Evolutionary conservation across 2,329 filamentous ascomycete species (phyloP).

Genomic region (Basipetospora chlamydospora): DNA sequence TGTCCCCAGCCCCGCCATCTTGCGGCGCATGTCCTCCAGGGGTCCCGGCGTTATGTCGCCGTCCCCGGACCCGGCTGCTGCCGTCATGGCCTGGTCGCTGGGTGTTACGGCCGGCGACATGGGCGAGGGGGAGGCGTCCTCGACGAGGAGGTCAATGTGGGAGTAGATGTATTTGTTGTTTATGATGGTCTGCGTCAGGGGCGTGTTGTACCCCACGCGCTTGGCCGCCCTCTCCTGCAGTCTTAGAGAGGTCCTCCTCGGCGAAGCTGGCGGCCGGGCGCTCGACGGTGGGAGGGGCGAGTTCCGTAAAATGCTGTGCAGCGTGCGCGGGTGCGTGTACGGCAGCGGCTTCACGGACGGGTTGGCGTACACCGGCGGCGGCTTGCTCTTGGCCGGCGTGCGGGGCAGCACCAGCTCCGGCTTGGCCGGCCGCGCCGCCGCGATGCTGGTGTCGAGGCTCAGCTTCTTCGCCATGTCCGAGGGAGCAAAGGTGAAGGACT

Average conservation of each 20-base stretch:
- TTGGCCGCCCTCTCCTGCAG: constrained; percentile 39
- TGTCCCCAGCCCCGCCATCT: constrained; percentile 34
- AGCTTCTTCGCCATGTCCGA: constrained; percentile 7
- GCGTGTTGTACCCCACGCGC: constrained; percentile 47
- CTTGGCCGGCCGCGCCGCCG: constrained; percentile 1
- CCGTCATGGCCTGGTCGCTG: constrained; percentile 20
- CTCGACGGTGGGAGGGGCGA: constrained; percentile 43
- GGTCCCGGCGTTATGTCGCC: constrained; percentile 48
- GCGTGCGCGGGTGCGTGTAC: constrained; percentile 41
- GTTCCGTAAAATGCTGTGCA: constrained; percentile 53
- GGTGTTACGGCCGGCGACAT: constrained; percentile 4
- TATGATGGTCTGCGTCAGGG: constrained; percentile 47
- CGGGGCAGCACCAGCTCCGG: background rate
- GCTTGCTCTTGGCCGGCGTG: constrained; percentile 3
- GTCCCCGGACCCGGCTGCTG: constrained; percentile 40
- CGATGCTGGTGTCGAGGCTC: constrained; percentile 8
- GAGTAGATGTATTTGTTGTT: constrained; percentile 48
- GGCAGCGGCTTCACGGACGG: constrained; percentile 23
- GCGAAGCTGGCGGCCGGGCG: constrained; percentile 34
- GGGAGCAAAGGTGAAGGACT: constrained; percentile 6
- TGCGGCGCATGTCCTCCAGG: constrained; percentile 46
- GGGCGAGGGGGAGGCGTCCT: constrained; percentile 36
- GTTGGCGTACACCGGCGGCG: constrained; percentile 7
- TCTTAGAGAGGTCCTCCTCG: constrained; percentile 37
- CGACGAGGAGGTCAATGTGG: constrained; percentile 46